These are phyloP conservation scores for Haplosporangium gracile DNA, from an alignment of 192 early-diverging fungal species.

Conservation along the genomic window DNA sequence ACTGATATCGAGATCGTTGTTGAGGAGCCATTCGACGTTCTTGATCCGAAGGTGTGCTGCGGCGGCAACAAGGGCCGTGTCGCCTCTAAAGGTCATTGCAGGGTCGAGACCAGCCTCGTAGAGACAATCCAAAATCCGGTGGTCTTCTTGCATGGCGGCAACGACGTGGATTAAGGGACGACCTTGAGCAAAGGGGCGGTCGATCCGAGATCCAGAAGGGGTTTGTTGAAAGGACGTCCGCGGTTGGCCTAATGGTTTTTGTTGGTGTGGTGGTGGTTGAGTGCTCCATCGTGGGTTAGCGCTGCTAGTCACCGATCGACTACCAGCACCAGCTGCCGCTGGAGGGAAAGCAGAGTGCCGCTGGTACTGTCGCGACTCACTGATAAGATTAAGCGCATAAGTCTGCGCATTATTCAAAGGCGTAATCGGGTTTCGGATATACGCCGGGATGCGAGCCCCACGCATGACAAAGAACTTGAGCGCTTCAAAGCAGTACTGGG, in stretches of 20 bases:
- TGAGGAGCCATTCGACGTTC: conserved; percentile 49
- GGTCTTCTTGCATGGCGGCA: conserved; percentile 55
- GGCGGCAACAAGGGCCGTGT: conserved; percentile 35
- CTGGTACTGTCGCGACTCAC: conserved; percentile 19
- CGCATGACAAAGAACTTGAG: conserved; percentile 49
- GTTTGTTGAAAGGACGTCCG: neutral
- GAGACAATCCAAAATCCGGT: conserved; percentile 46
- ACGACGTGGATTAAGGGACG: conserved; percentile 47
- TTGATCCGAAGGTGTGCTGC: conserved; percentile 47
- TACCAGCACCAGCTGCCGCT: neutral
- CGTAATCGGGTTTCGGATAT: conserved; percentile 40
- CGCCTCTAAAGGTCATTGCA: conserved; percentile 38
- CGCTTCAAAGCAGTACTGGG: conserved; percentile 47
- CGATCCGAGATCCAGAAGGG: neutral
- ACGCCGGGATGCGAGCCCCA: conserved; percentile 44
- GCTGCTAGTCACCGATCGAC: neutral
- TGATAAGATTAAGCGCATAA: conserved; percentile 40
- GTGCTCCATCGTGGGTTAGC: neutral
- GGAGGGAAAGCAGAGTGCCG: neutral
- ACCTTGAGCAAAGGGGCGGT: conserved; percentile 17
- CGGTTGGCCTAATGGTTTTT: neutral
- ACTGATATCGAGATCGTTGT: conserved; percentile 46
- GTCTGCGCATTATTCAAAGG: conserved; percentile 39
- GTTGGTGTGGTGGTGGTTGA: neutral
- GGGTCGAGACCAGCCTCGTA: conserved; percentile 51